Evolutionary conservation across 139 green algal genomes (phyloP).

Genomic region (Pseudopediastrum boryanum): DNA sequence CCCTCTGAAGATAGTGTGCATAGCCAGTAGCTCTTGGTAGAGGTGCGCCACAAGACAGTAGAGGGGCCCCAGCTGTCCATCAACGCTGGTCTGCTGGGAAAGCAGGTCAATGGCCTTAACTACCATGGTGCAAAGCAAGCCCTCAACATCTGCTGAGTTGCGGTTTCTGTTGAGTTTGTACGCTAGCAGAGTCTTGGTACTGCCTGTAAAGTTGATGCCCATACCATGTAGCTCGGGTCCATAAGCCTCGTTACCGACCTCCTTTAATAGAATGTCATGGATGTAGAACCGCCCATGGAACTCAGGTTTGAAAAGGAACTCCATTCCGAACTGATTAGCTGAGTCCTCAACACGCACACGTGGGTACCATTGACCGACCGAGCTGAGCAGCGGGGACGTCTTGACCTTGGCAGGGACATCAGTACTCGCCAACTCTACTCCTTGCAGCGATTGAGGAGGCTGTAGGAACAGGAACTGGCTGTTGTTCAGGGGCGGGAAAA

Average conservation of each 20-base stretch:
- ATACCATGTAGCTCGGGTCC: not conserved
- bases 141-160: not conserved
- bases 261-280: not conserved
- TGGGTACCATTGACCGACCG: too few relatives aligned
- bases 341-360: too few relatives aligned
- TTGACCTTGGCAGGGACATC: too few relatives aligned
- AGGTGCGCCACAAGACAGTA: not conserved
- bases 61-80: not conserved
- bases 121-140: not conserved
- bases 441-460: not conserved
- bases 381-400: too few relatives aligned
- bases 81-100: not conserved
- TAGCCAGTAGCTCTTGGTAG: not conserved
- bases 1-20: not conserved
- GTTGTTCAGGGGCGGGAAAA: not conserved
- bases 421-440: too few relatives aligned
- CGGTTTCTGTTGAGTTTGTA: not conserved
- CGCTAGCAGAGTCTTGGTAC: not conserved
- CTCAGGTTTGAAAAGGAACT: not conserved
- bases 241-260: not conserved
- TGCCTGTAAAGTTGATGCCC: conserved; percentile 4
- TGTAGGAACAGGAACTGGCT: conserved; percentile 7
- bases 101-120: not conserved
- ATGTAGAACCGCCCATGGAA: conserved; percentile 4
- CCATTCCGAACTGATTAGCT: not conserved